Conservation (phyloP, 2,329 filamentous ascomycete genomes). For the Venturia nashicola region DNA sequence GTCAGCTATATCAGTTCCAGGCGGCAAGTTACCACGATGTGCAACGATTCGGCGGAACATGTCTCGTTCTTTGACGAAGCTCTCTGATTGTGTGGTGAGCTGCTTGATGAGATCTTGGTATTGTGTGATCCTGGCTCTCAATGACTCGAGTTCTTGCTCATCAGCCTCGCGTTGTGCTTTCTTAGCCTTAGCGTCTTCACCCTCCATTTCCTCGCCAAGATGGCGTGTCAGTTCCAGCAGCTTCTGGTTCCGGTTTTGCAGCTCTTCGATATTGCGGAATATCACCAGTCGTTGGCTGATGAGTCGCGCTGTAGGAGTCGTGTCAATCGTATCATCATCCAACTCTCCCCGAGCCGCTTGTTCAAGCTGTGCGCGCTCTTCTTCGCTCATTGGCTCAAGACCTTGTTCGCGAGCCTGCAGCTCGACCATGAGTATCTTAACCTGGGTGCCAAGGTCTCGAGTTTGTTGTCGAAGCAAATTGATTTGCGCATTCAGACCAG, state of each 20-base stretch:
- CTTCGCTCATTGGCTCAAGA: conserved; percentile 53
- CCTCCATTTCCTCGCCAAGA: conserved; percentile 81
- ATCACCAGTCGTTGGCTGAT: conserved; percentile 83
- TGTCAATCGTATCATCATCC: conserved; percentile 45
- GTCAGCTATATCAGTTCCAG: conserved; percentile 49
- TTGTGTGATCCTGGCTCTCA: conserved; percentile 61
- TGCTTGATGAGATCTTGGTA: conserved; percentile 78
- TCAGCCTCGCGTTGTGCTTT: conserved; percentile 42
- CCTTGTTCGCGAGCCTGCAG: conserved; percentile 73
- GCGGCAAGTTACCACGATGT: conserved; percentile 52
- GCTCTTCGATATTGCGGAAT: conserved; percentile 72
- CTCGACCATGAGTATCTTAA: conserved; percentile 84
- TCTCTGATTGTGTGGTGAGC: conserved; percentile 73
- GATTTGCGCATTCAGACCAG: conserved; percentile 49
- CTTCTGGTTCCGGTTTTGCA: conserved; percentile 81
- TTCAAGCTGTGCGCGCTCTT: conserved; percentile 65
- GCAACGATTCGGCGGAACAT: conserved; percentile 95
- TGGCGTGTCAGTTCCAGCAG: conserved; percentile 72
- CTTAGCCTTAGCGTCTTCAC: conserved; percentile 63
- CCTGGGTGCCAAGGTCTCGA: conserved; percentile 77
- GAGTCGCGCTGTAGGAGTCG: conserved; percentile 76
- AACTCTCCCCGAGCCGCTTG: conserved; percentile 67
- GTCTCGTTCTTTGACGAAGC: conserved; percentile 88
- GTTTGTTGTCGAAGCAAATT: conserved; percentile 76
- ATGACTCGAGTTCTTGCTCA: conserved; percentile 57